These are phyloP conservation scores for Mortierella sp. DNA, from an alignment of 371 early-diverging fungal genomes.

Conservation along the genomic window DNA sequence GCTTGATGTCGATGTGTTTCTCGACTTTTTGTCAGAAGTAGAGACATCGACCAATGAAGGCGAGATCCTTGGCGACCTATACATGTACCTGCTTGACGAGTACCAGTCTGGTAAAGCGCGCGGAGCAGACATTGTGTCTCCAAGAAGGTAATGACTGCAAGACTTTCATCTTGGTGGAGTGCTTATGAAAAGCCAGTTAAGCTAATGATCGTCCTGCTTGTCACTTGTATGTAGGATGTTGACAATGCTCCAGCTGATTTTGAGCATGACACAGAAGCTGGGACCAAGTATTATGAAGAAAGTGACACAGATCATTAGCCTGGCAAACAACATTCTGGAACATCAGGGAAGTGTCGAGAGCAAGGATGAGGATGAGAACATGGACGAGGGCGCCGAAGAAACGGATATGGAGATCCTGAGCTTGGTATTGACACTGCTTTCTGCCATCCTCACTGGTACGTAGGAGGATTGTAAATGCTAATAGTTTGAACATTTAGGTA, in stretches of 20 bases:
- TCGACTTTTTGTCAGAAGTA: slow-evolving; percentile 69
- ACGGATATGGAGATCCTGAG: slow-evolving; percentile 69
- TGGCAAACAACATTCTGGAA: slow-evolving; percentile 80
- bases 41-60: slow-evolving; percentile 62
- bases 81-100: slow-evolving; percentile 80
- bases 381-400: slow-evolving; percentile 57
- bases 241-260: slow-evolving; percentile 68
- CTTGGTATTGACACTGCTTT: slow-evolving; percentile 69
- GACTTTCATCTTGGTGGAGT: neutral
- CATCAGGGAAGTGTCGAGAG: slow-evolving; percentile 25
- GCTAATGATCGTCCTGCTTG: neutral
- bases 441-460: slow-evolving; percentile 63
- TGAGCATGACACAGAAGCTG: slow-evolving; percentile 75
- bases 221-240: slow-evolving; percentile 60
- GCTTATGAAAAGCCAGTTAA: neutral
- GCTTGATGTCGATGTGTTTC: slow-evolving; percentile 67
- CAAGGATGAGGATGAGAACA: slow-evolving; percentile 17
- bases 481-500: neutral
- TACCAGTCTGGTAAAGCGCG: slow-evolving; percentile 69
- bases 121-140: slow-evolving; percentile 63
- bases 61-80: slow-evolving; percentile 79
- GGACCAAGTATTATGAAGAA: slow-evolving; percentile 85
- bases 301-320: slow-evolving; percentile 82
- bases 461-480: neutral
- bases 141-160: slow-evolving; percentile 19